A percentile compares a stretch with the other conserved stretches of the same genome.
phyloP scores from a whole-genome alignment of 768 basidiomycete species.

The Termitomyces sp. region DNA sequence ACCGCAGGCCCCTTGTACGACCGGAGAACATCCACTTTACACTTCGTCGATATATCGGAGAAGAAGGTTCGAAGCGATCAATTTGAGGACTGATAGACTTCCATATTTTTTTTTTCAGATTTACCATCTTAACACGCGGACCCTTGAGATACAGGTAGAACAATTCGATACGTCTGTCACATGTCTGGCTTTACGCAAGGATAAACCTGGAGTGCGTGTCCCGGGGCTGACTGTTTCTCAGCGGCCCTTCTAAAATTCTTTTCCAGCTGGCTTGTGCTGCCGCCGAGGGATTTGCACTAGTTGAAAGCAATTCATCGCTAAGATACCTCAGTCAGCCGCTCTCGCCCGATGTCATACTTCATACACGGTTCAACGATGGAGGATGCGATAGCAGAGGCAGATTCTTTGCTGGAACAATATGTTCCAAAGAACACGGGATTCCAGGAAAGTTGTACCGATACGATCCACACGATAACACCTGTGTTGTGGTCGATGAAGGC shows the following conservation, averaged over 20 bases:
- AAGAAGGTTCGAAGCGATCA: slow-evolving; percentile 34
- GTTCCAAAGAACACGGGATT: slow-evolving; percentile 40
- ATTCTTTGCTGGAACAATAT: slow-evolving; percentile 63
- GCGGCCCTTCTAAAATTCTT: neutral
- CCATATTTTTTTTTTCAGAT: slow-evolving; percentile 28
- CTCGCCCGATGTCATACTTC: slow-evolving; percentile 28
- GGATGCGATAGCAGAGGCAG: slow-evolving; percentile 60
- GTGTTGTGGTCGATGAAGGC: slow-evolving; percentile 50
- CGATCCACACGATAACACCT: slow-evolving; percentile 43
- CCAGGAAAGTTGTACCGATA: slow-evolving; percentile 55
- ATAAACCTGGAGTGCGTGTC: slow-evolving; percentile 37
- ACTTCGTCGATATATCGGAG: slow-evolving; percentile 64
- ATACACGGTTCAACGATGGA: slow-evolving; percentile 66
- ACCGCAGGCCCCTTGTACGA: slow-evolving; percentile 59
- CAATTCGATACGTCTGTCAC: slow-evolving; percentile 50
- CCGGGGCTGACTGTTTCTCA: neutral
- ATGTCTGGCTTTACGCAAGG: slow-evolving; percentile 47
- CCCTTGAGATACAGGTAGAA: slow-evolving; percentile 34
- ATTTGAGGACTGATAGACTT: neutral
- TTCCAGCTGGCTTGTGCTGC: slow-evolving; percentile 54
- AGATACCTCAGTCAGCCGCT: slow-evolving; percentile 50
- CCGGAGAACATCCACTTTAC: slow-evolving; percentile 40
- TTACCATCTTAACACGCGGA: slow-evolving; percentile 42
- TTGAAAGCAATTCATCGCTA: slow-evolving; percentile 36
- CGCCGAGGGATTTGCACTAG: slow-evolving; percentile 47